Percentiles rank a stretch among this genome's conserved stretches.
These are phyloP conservation scores for Dendrobium officinale DNA, from an alignment of 106 monocot species.

Conservation along the genomic window DNA sequence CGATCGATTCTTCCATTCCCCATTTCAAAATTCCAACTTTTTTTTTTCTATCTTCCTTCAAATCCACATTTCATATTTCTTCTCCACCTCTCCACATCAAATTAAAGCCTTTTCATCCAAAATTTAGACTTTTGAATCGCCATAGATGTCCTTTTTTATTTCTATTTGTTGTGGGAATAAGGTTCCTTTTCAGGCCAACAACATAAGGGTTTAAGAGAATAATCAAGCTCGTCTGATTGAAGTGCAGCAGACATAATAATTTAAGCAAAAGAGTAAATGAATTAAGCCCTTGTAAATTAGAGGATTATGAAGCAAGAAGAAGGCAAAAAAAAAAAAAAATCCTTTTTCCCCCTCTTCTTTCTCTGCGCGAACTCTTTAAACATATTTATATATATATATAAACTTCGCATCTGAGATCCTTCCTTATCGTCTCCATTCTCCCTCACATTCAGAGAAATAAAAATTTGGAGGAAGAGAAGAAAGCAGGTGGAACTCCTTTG, in stretches of 20 bases:
- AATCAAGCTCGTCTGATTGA: neutral
- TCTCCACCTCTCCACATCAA: neutral
- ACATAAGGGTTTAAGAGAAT: neutral
- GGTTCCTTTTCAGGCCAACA: neutral
- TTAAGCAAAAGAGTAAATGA: neutral
- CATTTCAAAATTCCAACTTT: neutral
- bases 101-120: neutral
- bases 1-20: neutral
- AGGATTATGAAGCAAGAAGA: neutral
- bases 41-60: neutral
- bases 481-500: no score
- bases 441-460: no score
- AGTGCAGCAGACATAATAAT: neutral
- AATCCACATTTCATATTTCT: neutral
- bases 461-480: no score
- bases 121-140: neutral
- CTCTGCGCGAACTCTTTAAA: no score
- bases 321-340: neutral
- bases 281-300: constrained; percentile 2
- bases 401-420: no score
- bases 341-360: no score
- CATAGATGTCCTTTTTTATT: neutral
- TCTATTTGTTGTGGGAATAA: constrained; percentile 12
- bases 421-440: no score
- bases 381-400: no score